phyloP scores from a whole-genome alignment of 768 basidiomycete genomes.

The Phanerodontia chrysosporium region DNA sequence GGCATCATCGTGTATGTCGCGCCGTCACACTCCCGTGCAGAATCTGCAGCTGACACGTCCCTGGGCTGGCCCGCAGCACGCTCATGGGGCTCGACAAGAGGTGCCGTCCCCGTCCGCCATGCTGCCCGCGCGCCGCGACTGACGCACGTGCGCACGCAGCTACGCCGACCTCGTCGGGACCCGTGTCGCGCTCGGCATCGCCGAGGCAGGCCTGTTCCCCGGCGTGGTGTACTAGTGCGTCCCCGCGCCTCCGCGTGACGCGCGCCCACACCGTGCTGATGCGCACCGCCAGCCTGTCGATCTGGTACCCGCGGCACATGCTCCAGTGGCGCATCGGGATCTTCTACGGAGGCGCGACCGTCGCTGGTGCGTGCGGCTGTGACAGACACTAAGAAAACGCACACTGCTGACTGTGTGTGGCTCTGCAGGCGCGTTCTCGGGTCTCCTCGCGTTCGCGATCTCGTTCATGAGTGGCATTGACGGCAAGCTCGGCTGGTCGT shows the following conservation, averaged over 20 bases:
- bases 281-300: slow-evolving; percentile 15
- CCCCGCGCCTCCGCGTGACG: not conserved
- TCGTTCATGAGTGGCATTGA: slow-evolving; percentile 30
- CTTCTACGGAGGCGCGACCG: slow-evolving; percentile 24
- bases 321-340: slow-evolving; percentile 24
- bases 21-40: not conserved
- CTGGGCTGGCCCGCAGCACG: too few relatives aligned
- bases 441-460: slow-evolving; percentile 32
- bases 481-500: slow-evolving; percentile 28
- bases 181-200: slow-evolving; percentile 55
- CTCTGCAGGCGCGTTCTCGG: slow-evolving; percentile 22
- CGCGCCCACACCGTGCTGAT: not conserved
- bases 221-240: slow-evolving; percentile 68
- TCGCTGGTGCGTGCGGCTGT: slow-evolving; percentile 15
- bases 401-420: not conserved
- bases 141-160: slow-evolving; percentile 26
- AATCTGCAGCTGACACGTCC: too few relatives aligned
- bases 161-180: slow-evolving; percentile 59
- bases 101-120: too few relatives aligned
- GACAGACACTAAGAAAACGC: not conserved
- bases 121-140: not conserved
- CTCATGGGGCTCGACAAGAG: slow-evolving; percentile 63
- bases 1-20: slow-evolving; percentile 43
- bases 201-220: slow-evolving; percentile 71
- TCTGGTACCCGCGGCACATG: slow-evolving; percentile 28